A percentile compares a stretch with the other conserved stretches of the same genome.
Evolutionary conservation across 805 yeast genomes (phyloP).

Genomic region (Metschnikowia proteae): DNA sequence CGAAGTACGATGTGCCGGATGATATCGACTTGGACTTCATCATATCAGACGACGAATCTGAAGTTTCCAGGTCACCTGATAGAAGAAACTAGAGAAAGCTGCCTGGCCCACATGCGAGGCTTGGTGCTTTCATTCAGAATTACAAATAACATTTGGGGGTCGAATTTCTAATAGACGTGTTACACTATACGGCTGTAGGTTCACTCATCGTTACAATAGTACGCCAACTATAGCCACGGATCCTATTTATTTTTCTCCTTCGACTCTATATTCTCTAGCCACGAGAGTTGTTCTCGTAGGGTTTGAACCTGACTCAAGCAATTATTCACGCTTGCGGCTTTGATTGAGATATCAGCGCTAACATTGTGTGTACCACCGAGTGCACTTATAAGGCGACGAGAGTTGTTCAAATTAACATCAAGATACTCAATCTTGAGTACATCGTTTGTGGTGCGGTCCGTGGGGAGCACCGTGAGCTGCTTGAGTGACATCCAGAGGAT

Average conservation of each 20-base stretch:
- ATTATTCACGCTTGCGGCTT: slow-evolving; percentile 6
- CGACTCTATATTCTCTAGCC: slow-evolving; percentile 12
- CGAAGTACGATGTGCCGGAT: slow-evolving; percentile 15
- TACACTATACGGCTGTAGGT: background rate
- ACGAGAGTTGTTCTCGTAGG: slow-evolving; percentile 10
- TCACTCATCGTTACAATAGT: too few relatives aligned
- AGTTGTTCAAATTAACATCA: slow-evolving; percentile 36
- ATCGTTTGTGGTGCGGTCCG: slow-evolving; percentile 30
- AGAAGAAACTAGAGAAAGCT: background rate
- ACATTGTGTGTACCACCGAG: slow-evolving; percentile 13
- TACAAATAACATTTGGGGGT: too few relatives aligned
- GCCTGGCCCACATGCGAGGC: background rate
- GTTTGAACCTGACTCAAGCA: slow-evolving; percentile 9
- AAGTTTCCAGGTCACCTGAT: background rate
- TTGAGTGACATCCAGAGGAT: slow-evolving; percentile 17
- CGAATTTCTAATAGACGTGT: background rate
- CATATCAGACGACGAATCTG: slow-evolving; percentile 16
- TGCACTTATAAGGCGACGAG: slow-evolving; percentile 29
- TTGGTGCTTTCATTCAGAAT: background rate
- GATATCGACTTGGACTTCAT: slow-evolving; percentile 18
- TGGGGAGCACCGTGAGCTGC: slow-evolving; percentile 31
- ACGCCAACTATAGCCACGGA: background rate
- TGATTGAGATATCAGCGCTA: slow-evolving; percentile 1
- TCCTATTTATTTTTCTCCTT: background rate
- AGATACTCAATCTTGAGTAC: slow-evolving; percentile 33